phyloP scores from a whole-genome alignment of 2,329 filamentous ascomycete species.

The Botrytis fragariae region DNA sequence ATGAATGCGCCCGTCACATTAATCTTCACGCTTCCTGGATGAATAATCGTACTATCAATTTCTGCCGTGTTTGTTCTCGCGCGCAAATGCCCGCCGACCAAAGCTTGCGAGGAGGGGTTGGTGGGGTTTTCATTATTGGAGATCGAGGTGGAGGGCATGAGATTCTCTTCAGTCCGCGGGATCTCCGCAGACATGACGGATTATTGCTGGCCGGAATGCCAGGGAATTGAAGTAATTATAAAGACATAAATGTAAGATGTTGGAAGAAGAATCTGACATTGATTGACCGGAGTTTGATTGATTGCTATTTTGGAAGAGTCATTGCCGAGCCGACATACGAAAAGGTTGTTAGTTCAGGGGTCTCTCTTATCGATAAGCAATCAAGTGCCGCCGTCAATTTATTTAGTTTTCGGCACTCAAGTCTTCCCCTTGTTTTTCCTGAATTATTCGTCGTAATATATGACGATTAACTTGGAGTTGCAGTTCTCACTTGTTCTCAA shows the following conservation, averaged over 20 bases:
- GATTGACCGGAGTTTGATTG: background rate
- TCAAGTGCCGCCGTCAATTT: background rate
- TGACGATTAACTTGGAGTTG: background rate
- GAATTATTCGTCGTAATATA: background rate
- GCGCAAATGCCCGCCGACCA: slow-evolving; percentile 19
- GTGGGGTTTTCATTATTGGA: slow-evolving; percentile 22
- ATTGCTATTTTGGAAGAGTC: slow-evolving; percentile 1
- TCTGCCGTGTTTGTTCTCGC: slow-evolving; percentile 40
- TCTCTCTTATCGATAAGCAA: slow-evolving; percentile 13
- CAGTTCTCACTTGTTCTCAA: background rate
- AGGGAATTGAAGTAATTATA: slow-evolving; percentile 15
- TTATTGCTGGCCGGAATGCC: slow-evolving; percentile 27
- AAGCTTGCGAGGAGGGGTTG: slow-evolving; percentile 24
- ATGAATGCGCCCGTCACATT: slow-evolving; percentile 97
- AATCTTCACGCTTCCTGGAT: slow-evolving; percentile 77
- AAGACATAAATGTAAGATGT: slow-evolving; percentile 20
- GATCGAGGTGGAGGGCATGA: background rate
- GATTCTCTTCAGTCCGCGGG: slow-evolving; percentile 23
- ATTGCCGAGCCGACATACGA: slow-evolving; percentile 1
- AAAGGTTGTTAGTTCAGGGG: background rate
- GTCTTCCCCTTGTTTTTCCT: background rate
- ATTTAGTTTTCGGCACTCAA: background rate
- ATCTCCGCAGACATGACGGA: slow-evolving; percentile 31
- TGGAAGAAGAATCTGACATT: slow-evolving; percentile 9
- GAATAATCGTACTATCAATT: slow-evolving; percentile 47